Evolutionary conservation across 768 basidiomycete genomes (phyloP).

Genomic region (Podaxis sp.): DNA sequence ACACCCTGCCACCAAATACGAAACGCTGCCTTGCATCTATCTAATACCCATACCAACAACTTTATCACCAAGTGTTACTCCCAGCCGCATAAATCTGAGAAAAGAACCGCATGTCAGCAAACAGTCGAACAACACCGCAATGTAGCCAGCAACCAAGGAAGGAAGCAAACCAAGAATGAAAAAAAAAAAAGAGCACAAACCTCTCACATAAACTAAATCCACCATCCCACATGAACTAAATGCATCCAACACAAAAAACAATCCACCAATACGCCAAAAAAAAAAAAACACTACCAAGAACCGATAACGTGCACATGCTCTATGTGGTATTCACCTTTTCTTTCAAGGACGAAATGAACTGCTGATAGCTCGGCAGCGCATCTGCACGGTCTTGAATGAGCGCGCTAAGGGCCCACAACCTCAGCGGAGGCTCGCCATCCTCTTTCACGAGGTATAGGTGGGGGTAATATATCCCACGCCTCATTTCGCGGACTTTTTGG

Average conservation of each 20-base stretch:
- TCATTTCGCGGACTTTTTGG: conserved; percentile 92
- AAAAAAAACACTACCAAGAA: neutral
- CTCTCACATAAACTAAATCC: neutral
- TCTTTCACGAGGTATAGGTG: conserved; percentile 97
- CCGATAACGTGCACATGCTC: neutral
- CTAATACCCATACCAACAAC: neutral
- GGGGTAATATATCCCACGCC: conserved; percentile 89
- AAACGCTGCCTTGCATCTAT: neutral
- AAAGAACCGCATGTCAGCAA: conserved; percentile 4
- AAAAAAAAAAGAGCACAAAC: neutral
- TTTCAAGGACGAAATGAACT: conserved; percentile 87
- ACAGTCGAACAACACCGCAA: too few species aligned
- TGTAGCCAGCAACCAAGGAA: neutral
- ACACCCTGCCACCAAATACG: neutral
- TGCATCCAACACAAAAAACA: neutral
- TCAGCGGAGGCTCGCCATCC: conserved; percentile 92
- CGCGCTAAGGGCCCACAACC: conserved; percentile 92
- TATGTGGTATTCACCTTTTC: conserved; percentile 67
- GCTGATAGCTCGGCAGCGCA: conserved; percentile 92
- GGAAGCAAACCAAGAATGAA: neutral
- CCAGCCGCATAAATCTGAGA: conserved; percentile 29
- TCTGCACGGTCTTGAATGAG: conserved; percentile 97
- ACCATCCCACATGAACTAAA: neutral
- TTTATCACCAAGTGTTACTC: conserved; percentile 20
- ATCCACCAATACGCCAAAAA: neutral